Evolutionary conservation across 768 basidiomycete species (phyloP).

Genomic region (Rhodotorula graminis): DNA sequence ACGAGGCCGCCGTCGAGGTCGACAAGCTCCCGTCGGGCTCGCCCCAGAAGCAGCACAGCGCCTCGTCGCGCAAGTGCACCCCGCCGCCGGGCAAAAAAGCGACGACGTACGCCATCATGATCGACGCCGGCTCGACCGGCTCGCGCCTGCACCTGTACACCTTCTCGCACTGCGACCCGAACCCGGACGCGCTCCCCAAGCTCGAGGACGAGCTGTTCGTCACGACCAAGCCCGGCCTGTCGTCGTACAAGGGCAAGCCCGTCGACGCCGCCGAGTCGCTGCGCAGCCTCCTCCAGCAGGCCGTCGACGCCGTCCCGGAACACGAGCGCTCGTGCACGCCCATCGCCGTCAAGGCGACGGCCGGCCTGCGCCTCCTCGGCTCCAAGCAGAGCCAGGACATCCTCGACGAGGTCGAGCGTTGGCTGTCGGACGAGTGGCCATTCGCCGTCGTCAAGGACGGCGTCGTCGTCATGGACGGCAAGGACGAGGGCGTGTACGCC

Average conservation of each 20-base stretch:
- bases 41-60: constrained; percentile 29
- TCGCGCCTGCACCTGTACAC: constrained; percentile 98
- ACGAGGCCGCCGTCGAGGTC: constrained; percentile 17
- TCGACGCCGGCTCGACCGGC: constrained; percentile 96
- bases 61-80: constrained; percentile 17
- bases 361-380: constrained; percentile 73
- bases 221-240: constrained; percentile 74
- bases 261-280: constrained; percentile 70
- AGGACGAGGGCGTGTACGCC: constrained; percentile 92
- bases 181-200: constrained; percentile 55
- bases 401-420: constrained; percentile 63
- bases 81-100: constrained; percentile 33
- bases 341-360: constrained; percentile 86
- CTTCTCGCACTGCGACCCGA: constrained; percentile 52
- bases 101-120: constrained; percentile 83
- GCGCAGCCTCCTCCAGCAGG: constrained; percentile 73
- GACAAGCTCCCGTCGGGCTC: constrained; percentile 25
- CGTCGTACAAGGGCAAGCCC: constrained; percentile 58
- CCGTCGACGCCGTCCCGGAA: constrained; percentile 68
- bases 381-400: constrained; percentile 63
- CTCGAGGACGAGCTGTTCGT: constrained; percentile 94
- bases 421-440: constrained; percentile 60
- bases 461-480: constrained; percentile 88
- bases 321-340: constrained; percentile 68
- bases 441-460: constrained; percentile 64